phyloP scores from a whole-genome alignment of 2,329 filamentous ascomycete species.

The Mycocentrospora acerina region DNA sequence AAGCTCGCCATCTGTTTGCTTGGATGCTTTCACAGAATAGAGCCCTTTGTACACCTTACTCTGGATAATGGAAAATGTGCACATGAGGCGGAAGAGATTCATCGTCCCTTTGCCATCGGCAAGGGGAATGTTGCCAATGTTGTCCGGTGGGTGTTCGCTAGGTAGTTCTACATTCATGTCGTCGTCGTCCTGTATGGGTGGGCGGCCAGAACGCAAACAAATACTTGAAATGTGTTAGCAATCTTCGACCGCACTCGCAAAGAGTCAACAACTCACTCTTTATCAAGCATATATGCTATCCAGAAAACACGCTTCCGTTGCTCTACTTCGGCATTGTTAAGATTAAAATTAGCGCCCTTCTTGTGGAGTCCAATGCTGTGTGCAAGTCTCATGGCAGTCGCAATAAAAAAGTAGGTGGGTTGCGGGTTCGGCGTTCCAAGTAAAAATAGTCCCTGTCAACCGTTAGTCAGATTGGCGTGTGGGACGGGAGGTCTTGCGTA shows the following conservation, averaged over 20 bases:
- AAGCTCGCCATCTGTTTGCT: conserved; percentile 88
- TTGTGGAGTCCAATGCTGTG: conserved; percentile 97
- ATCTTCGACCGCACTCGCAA: not conserved
- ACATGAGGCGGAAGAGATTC: conserved; percentile 93
- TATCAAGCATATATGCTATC: conserved; percentile 74
- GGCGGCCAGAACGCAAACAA: conserved; percentile 70
- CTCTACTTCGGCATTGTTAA: conserved; percentile 92
- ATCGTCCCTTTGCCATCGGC: conserved; percentile 87
- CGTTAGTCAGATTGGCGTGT: conserved; percentile 17
- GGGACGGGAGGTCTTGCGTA: conserved; percentile 30
- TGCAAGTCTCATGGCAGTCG: conserved; percentile 84
- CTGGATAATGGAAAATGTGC: conserved; percentile 86
- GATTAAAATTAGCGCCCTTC: conserved; percentile 84
- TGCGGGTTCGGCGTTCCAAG: conserved; percentile 97
- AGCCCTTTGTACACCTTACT: conserved; percentile 91
- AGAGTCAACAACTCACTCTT: conserved; percentile 54
- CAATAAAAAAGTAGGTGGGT: conserved; percentile 86
- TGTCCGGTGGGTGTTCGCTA: conserved; percentile 85
- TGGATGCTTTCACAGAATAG: conserved; percentile 89
- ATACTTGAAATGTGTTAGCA: conserved; percentile 49
- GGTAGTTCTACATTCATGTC: conserved; percentile 97
- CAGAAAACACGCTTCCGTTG: conserved; percentile 79
- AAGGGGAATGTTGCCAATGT: conserved; percentile 90
- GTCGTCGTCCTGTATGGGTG: conserved; percentile 72
- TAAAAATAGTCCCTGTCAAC: conserved; percentile 71